Conservation (phyloP, 345 rosid species). For the Gossypium ekmanianum region DNA sequence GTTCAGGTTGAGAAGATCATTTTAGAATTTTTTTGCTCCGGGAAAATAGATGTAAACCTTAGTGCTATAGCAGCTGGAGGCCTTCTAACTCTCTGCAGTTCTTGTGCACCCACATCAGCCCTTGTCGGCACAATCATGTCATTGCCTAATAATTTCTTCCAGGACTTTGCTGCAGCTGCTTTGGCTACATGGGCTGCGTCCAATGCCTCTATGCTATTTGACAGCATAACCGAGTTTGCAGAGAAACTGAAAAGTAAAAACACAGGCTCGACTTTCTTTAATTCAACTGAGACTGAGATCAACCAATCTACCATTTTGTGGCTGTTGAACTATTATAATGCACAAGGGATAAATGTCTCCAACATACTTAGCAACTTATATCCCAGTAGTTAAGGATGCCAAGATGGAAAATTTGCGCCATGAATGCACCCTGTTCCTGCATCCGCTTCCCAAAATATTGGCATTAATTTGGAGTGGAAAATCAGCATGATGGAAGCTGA, state of each 20-base stretch:
- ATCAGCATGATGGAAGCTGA: background rate
- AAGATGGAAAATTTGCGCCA: background rate
- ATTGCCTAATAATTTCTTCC: slow-evolving; percentile 38
- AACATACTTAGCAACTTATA: slow-evolving; percentile 7
- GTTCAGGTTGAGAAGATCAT: slow-evolving; percentile 44
- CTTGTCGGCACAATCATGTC: slow-evolving; percentile 45
- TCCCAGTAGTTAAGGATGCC: background rate
- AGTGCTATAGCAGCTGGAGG: slow-evolving; percentile 48
- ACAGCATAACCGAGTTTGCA: slow-evolving; percentile 38
- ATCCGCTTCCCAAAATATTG: background rate
- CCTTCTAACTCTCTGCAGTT: slow-evolving; percentile 38
- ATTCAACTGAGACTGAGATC: slow-evolving; percentile 4
- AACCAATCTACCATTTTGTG: slow-evolving; percentile 13
- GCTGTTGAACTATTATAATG: slow-evolving; percentile 9
- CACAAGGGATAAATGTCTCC: background rate
- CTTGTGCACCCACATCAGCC: slow-evolving; percentile 39
- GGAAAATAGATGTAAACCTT: slow-evolving; percentile 28
- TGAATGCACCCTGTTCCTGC: background rate
- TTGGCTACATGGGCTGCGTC: slow-evolving; percentile 43
- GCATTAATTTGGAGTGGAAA: background rate
- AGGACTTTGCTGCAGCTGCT: slow-evolving; percentile 40
- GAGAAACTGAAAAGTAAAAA: slow-evolving; percentile 24
- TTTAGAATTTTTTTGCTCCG: slow-evolving; percentile 34
- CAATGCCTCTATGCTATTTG: slow-evolving; percentile 37
- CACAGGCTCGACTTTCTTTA: background rate